phyloP scores from a whole-genome alignment of 148 eudicot species.

The Cornus kousa region DNA sequence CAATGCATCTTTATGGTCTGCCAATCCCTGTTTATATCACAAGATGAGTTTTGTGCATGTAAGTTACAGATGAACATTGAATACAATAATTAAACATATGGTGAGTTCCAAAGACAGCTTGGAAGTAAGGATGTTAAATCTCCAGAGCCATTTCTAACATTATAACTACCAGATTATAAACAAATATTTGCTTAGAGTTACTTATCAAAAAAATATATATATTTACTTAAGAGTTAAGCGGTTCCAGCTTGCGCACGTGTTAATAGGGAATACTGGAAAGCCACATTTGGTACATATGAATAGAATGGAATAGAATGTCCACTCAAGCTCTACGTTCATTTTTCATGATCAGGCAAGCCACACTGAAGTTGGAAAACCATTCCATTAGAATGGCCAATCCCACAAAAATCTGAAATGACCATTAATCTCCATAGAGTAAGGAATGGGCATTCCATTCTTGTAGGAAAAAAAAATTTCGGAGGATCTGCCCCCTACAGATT shows the following conservation, averaged over 20 bases:
- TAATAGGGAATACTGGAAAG: too few relatives aligned
- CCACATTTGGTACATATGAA: too few relatives aligned
- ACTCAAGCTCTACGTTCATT: not conserved
- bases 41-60: not conserved
- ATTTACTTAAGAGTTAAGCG: too few relatives aligned
- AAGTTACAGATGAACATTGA: not conserved
- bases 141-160: not conserved
- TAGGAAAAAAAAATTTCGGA: not conserved
- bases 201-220: too few relatives aligned
- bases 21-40: constrained; percentile 64
- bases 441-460: too few relatives aligned
- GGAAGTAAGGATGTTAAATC: not conserved
- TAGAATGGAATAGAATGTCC: not conserved
- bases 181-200: not conserved
- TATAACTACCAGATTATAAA: not conserved
- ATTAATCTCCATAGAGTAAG: too few relatives aligned
- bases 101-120: too few relatives aligned
- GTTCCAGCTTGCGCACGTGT: too few relatives aligned
- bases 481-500: not conserved
- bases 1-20: constrained; percentile 89
- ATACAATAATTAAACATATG: not conserved
- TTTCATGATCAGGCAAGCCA: not conserved
- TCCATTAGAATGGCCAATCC: not conserved
- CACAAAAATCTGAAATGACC: too few relatives aligned
- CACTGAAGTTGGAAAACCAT: not conserved